Evolutionary conservation across 2,329 filamentous ascomycete genomes (phyloP), one percentile per base, ranked within the genome.

Genomic region (Colletotrichum sp.): DNA sequence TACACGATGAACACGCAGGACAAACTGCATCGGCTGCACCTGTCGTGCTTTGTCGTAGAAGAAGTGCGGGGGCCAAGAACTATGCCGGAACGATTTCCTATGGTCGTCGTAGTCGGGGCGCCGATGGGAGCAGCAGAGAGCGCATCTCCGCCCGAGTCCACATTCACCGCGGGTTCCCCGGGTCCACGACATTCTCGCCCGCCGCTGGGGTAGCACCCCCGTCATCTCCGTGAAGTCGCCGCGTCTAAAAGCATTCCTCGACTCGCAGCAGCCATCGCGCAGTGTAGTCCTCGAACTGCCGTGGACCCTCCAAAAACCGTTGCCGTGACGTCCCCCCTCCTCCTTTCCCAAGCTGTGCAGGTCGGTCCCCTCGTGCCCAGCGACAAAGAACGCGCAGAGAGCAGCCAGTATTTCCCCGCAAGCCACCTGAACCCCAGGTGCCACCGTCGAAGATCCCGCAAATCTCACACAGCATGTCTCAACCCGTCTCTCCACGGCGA

Each of bases 381-480:
- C n/a, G 44, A 52, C 44, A 52, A 52, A 52, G 52, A 34, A 52
- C n/a, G 44, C 5, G 32, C 15, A 15, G 18, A 24, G 15, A 60
- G n/a, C 15, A 66, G n/a, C 39, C 69, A 24, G 16, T 24, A 21
- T 24, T 72, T 63, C 65, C 71, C 71, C 64, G 52, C 49, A 52
- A 52, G 21, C 60, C 52, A 49, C 34, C 28, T 44, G 18, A n/a
- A 65, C 30, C 69, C 16, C 18, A 32, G 28, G 8, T 26, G 67
- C 67, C 71, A 74, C 71, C 8, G 59, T 21, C 24, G 66, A 44
- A 63, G 39, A 59, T 74, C 32, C 26, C 36, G 39, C n/a, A 44
- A 60, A 44, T 64, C 44, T 57, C 24, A 39, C 66, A 64, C 66
- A 71, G 26, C 32, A 44, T 74, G 66, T 74, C 67, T 71, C 67